A percentile compares a stretch with the other conserved stretches of the same genome.
These are phyloP conservation scores for Urochloa ruziziensis DNA, from an alignment of 176 grass and related monocot genomes.

Conservation along the genomic window DNA sequence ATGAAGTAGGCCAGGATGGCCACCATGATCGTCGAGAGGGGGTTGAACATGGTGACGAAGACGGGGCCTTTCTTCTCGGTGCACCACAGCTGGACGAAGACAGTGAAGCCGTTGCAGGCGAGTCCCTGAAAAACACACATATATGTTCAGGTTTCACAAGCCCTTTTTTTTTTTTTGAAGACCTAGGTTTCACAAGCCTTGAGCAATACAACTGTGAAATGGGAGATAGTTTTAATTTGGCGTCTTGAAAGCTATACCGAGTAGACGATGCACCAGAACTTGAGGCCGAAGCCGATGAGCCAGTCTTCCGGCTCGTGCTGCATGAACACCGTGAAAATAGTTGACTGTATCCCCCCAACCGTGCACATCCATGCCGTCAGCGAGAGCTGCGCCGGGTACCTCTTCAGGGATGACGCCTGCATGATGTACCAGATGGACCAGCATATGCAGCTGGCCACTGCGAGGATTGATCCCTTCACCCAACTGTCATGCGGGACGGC, in stretches of 20 bases:
- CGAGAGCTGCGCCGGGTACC: conserved; percentile 86
- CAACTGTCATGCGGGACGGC: conserved; percentile 44
- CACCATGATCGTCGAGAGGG: conserved; percentile 75
- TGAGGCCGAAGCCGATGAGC: conserved; percentile 74
- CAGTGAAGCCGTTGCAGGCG: conserved; percentile 70
- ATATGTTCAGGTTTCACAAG: not conserved
- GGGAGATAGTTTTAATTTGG: not conserved
- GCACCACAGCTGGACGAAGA: conserved; percentile 91
- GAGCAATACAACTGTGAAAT: not conserved
- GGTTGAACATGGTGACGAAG: conserved; percentile 98
- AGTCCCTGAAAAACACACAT: conserved; percentile 44
- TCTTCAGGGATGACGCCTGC: conserved; percentile 79
- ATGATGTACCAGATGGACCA: conserved; percentile 85
- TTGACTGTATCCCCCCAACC: conserved; percentile 67
- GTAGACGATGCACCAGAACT: conserved; percentile 85
- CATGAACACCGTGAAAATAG: conserved; percentile 49
- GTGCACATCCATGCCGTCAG: conserved; percentile 84
- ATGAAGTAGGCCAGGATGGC: conserved; percentile 68
- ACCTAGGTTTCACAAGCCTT: not conserved
- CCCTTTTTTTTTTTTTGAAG: no score
- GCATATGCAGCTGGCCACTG: conserved; percentile 71
- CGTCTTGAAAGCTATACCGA: conserved; percentile 1
- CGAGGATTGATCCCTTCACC: conserved; percentile 67
- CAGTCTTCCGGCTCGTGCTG: conserved; percentile 52
- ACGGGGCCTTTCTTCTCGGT: conserved; percentile 87